Evolutionary conservation across 805 yeast species (phyloP), one percentile per base, ranked within the genome.

Genomic region (Isabelozyma rhagii): DNA sequence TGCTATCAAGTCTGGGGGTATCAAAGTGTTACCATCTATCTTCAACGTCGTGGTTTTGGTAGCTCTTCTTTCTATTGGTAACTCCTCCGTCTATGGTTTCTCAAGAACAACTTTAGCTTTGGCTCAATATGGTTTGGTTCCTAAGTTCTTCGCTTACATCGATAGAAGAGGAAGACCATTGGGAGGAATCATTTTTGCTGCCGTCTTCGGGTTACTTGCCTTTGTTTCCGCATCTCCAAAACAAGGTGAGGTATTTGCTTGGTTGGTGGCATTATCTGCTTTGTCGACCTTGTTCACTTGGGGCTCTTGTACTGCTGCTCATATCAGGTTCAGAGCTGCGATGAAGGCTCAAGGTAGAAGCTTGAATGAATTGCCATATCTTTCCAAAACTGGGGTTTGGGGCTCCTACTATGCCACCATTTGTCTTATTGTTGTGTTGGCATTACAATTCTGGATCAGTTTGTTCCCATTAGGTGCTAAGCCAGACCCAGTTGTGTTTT

Each of bases 311-410:
- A 57, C 63, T 15, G 60, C 61, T n/a, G 61, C 68, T n/a, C 72
- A 63, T 47, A 51, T 67, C 34, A 52, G 73, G 48, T 69, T 67
- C 48, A 62, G 75, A 55, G 47, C 58, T 54, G 74, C 68, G 1
- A 51, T 68, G 57, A 58, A 52, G 34, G 50, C 50, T 8, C 74
- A 69, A 51, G 80, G 79, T 25, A 67, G 77, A 48, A 51, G 71
- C 7, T 51, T 71, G 18, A 67, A 63, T 4, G 85, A 82, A 41
- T 68, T 84, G 45, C 87, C 86, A 0, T 84, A 75, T 63, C 64
- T 63, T 45, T 71, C 85, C 36, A 57, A 68, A n/a, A 82, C 82
- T 6, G 83, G 82, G 4, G 39, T 68, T 3, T 46, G 49, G 51
- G 74, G 74, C 9, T 60, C 68, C 1, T 55, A 54, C 45, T 66